Evolutionary conservation across 225 moss, liverwort and hornwort species (phyloP).

Genomic region (Anthoceros angustus): DNA sequence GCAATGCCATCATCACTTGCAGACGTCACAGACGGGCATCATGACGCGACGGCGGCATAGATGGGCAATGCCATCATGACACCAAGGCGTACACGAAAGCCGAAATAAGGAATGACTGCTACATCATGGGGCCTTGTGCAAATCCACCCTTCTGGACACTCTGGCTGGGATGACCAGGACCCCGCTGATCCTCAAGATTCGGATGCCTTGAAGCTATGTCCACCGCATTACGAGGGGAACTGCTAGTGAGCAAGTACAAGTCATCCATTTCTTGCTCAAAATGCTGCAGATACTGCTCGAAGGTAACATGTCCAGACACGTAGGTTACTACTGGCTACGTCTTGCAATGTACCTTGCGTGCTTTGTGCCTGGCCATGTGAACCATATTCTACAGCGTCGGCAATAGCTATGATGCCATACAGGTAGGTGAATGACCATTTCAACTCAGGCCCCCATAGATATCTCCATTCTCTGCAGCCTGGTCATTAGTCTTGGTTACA

Average conservation of each 20-base stretch:
- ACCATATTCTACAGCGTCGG: conserved; percentile 76
- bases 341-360: conserved; percentile 70
- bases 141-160: too few relatives aligned
- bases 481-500: too few relatives aligned
- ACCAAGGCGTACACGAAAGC: too few relatives aligned
- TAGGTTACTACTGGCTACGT: conserved; percentile 95
- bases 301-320: conserved; percentile 88
- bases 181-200: neutral
- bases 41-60: too few relatives aligned
- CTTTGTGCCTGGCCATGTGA: conserved; percentile 68
- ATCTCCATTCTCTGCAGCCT: too few relatives aligned
- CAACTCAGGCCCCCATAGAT: too few relatives aligned
- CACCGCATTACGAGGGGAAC: neutral
- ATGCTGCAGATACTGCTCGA: neutral
- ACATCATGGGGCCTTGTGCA: too few relatives aligned
- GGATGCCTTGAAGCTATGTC: neutral
- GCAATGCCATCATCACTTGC: too few relatives aligned
- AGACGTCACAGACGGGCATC: too few relatives aligned
- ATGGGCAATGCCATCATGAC: too few relatives aligned
- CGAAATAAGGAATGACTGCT: too few relatives aligned
- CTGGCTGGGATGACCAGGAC: too few relatives aligned
- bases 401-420: conserved; percentile 55
- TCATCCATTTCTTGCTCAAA: neutral
- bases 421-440: conserved; percentile 28
- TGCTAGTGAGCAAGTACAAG: neutral